Evolutionary conservation across 1,284 basidiomycete genomes (phyloP).

Genomic region (Naganishia cerealis): DNA sequence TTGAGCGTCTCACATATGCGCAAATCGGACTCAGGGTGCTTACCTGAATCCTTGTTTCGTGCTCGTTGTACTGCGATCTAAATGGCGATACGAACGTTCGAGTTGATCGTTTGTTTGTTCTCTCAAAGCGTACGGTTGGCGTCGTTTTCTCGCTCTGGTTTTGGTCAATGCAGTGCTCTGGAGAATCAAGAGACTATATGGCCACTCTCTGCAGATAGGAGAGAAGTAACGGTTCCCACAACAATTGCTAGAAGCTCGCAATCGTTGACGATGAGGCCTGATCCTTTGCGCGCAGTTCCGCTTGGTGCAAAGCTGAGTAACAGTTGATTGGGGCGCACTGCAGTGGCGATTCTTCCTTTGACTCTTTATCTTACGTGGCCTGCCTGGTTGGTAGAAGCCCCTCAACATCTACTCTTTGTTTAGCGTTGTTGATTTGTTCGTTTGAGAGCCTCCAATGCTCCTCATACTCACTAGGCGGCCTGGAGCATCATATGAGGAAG

Average conservation of each 20-base stretch:
- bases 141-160: background rate
- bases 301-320: conserved; percentile 7
- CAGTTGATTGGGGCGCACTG: background rate
- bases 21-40: background rate
- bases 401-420: conserved; percentile 2
- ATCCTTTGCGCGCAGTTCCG: background rate
- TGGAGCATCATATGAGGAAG: no score
- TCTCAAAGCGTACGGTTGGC: background rate
- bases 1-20: background rate
- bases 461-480: no score
- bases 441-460: no score
- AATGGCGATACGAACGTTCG: conserved; percentile 3
- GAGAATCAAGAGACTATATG: background rate
- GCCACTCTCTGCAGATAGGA: background rate
- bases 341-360: background rate
- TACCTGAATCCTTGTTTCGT: background rate
- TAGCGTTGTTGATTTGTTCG: background rate
- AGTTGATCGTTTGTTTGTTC: background rate
- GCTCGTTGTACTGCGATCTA: background rate
- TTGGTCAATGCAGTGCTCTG: background rate
- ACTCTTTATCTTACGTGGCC: background rate
- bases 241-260: conserved; percentile 3
- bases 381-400: background rate
- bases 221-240: background rate
- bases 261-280: conserved; percentile 8